These are phyloP conservation scores for Nicotiana tabacum DNA, from an alignment of 257 asterid species.

Conservation along the genomic window DNA sequence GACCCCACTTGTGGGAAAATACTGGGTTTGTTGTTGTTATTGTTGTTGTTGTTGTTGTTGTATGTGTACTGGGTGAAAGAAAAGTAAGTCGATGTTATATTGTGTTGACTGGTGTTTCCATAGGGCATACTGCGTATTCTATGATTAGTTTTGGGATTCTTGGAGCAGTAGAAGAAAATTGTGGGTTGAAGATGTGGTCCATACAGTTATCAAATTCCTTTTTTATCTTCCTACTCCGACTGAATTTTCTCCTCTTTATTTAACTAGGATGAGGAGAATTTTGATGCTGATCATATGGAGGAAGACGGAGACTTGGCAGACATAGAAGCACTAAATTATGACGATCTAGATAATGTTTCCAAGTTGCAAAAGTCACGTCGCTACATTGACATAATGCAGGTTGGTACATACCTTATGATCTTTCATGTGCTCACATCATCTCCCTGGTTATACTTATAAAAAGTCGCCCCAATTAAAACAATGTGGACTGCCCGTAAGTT, in stretches of 20 bases:
- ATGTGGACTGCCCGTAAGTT: background rate
- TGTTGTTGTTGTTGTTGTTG: too few relatives aligned
- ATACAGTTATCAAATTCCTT: background rate
- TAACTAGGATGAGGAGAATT: constrained; percentile 52
- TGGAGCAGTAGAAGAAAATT: background rate
- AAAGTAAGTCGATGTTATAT: too few relatives aligned
- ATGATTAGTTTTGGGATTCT: background rate
- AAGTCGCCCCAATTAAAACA: background rate
- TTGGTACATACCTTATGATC: constrained; percentile 16
- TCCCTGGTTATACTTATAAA: background rate
- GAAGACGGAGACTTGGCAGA: constrained; percentile 96
- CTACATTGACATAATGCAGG: constrained; percentile 72
- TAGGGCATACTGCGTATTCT: background rate
- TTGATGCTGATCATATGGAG: constrained; percentile 66
- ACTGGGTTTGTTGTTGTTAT: too few relatives aligned
- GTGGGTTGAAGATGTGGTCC: constrained; percentile 8
- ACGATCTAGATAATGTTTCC: constrained; percentile 89
- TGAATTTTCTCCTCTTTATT: constrained; percentile 13
- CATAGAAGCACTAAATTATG: constrained; percentile 85
- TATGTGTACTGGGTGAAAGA: too few relatives aligned
- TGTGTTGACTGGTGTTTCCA: too few relatives aligned
- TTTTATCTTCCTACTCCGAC: constrained; percentile 5
- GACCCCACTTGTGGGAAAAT: too few relatives aligned
- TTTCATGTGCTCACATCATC: background rate
- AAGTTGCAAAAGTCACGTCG: constrained; percentile 81